These are phyloP conservation scores for Pilatotrama ljubarskyi DNA, from an alignment of 768 basidiomycete species.

Conservation along the genomic window DNA sequence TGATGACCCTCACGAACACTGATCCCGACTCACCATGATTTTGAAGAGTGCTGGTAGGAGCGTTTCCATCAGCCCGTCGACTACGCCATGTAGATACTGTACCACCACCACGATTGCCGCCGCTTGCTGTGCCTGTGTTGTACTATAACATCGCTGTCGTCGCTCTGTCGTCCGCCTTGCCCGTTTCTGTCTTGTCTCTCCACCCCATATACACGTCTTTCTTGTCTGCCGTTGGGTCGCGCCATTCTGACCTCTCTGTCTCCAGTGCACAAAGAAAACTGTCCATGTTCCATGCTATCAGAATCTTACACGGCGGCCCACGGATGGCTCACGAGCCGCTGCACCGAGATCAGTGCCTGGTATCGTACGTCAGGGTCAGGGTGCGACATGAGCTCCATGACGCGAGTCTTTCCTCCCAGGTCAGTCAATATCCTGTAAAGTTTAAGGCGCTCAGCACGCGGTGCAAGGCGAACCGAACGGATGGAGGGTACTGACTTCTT, in stretches of 20 bases:
- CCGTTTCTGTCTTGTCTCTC: background rate
- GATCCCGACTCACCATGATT: background rate
- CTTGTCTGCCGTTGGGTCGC: too few relatives aligned
- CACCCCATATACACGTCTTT: background rate
- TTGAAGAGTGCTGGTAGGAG: too few relatives aligned
- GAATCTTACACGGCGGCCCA: slow-evolving; percentile 57
- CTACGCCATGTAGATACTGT: background rate
- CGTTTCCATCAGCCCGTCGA: too few relatives aligned
- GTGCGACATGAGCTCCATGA: slow-evolving; percentile 94
- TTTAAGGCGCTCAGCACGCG: slow-evolving; percentile 12
- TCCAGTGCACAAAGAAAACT: background rate
- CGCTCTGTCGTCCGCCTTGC: background rate
- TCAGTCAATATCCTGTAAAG: slow-evolving; percentile 76
- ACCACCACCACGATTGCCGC: background rate
- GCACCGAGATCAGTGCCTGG: slow-evolving; percentile 86
- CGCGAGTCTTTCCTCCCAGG: slow-evolving; percentile 80
- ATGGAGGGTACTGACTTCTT: slow-evolving; percentile 69
- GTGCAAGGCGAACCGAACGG: background rate
- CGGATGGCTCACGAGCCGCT: slow-evolving; percentile 88
- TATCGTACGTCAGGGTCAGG: slow-evolving; percentile 88
- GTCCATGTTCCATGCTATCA: slow-evolving; percentile 1
- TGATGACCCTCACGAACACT: background rate
- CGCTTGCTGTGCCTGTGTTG: background rate
- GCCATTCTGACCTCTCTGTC: too few relatives aligned
- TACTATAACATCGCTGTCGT: background rate